phyloP scores from a whole-genome alignment of 202 grass and related monocot genomes.

The Panicum hallii region DNA sequence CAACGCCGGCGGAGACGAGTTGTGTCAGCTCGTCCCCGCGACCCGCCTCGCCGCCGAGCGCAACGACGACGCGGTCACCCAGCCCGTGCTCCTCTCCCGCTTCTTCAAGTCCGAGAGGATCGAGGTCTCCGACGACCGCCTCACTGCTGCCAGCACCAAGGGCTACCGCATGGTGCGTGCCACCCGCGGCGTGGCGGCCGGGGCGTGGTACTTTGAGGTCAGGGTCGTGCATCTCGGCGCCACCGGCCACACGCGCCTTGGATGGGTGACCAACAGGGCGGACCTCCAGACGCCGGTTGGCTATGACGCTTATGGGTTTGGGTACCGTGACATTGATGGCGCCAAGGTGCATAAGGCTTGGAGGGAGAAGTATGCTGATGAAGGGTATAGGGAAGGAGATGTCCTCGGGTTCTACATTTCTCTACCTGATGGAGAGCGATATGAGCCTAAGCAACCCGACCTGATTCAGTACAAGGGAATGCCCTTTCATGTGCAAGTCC shows the following conservation, averaged over 20 bases:
- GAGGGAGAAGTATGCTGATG: slow-evolving; percentile 68
- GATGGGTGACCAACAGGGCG: slow-evolving; percentile 83
- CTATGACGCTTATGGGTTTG: slow-evolving; percentile 75
- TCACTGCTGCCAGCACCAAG: slow-evolving; percentile 75
- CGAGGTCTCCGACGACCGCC: slow-evolving; percentile 80
- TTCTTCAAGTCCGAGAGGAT: slow-evolving; percentile 84
- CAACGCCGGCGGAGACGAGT: slow-evolving; percentile 53
- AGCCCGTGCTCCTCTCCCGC: slow-evolving; percentile 81
- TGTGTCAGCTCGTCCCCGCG: slow-evolving; percentile 70
- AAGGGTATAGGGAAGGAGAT: slow-evolving; percentile 76
- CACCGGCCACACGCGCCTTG: slow-evolving; percentile 76
- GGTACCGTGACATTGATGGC: slow-evolving; percentile 82
- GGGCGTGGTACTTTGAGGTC: slow-evolving; percentile 91
- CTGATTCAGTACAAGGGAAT: slow-evolving; percentile 83
- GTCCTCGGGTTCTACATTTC: slow-evolving; percentile 87
- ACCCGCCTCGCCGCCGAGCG: slow-evolving; percentile 65
- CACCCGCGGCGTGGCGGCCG: slow-evolving; percentile 74
- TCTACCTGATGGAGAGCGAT: slow-evolving; percentile 70
- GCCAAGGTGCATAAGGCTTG: slow-evolving; percentile 79
- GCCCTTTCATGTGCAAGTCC: slow-evolving; percentile 59
- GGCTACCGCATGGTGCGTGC: slow-evolving; percentile 91
- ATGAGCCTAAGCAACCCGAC: slow-evolving; percentile 75
- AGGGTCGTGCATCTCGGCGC: slow-evolving; percentile 62
- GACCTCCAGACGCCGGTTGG: slow-evolving; percentile 90
- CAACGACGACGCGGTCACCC: slow-evolving; percentile 60